Evolutionary conservation across 129 eudicot species (phyloP).

Genomic region (Tanacetum coccineum): DNA sequence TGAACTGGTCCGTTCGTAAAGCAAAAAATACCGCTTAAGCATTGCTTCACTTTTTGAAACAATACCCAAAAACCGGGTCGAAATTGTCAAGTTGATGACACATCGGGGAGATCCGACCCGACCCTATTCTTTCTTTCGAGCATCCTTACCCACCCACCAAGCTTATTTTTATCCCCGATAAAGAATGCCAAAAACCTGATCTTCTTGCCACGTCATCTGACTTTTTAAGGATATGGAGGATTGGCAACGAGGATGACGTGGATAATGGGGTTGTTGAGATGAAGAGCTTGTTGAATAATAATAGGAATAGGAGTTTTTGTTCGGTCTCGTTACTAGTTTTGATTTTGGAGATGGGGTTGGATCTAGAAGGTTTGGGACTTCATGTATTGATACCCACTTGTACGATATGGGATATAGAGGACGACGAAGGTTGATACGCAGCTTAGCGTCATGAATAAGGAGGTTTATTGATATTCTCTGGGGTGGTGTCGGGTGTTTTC

Average conservation of each 20-base stretch:
- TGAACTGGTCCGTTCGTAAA: too few relatives aligned
- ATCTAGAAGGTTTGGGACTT: slow-evolving; percentile 77
- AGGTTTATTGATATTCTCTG: slow-evolving; percentile 93
- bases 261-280: slow-evolving; percentile 43
- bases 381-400: slow-evolving; percentile 88
- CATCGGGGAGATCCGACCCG: too few relatives aligned
- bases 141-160: slow-evolving; percentile 93
- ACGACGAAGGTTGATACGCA: slow-evolving; percentile 86
- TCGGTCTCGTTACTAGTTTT: slow-evolving; percentile 85
- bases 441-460: slow-evolving; percentile 93
- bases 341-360: slow-evolving; percentile 97
- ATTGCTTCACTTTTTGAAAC: too few relatives aligned
- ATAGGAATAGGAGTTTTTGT: slow-evolving; percentile 75
- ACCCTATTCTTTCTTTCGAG: too few relatives aligned
- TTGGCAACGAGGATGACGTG: slow-evolving; percentile 37
- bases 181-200: slow-evolving; percentile 90
- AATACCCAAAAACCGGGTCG: too few relatives aligned
- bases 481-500: slow-evolving; percentile 97
- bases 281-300: slow-evolving; percentile 57
- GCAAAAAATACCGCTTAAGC: too few relatives aligned
- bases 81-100: too few relatives aligned
- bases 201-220: slow-evolving; percentile 84
- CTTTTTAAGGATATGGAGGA: slow-evolving; percentile 77
- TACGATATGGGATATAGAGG: slow-evolving; percentile 90
- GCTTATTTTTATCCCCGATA: slow-evolving; percentile 79